These are phyloP conservation scores for Aspergillus carbonarius DNA, from an alignment of 2,329 filamentous ascomycete species.

Conservation along the genomic window DNA sequence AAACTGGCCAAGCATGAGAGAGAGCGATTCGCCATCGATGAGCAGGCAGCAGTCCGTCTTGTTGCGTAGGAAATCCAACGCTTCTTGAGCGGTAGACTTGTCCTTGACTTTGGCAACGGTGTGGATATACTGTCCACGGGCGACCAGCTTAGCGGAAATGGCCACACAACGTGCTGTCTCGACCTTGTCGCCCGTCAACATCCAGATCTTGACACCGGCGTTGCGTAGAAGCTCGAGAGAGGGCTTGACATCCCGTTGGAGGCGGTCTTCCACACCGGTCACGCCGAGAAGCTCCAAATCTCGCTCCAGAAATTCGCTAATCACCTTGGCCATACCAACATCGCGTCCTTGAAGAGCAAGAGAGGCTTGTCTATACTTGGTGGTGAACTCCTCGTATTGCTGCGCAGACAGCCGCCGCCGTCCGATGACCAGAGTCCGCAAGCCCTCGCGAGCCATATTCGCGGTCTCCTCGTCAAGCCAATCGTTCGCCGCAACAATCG, in stretches of 20 bases:
- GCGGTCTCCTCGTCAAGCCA: constrained; percentile 98
- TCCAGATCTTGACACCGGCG: constrained; percentile 99
- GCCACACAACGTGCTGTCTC: constrained; percentile 97
- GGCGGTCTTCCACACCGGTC: constrained; percentile 94
- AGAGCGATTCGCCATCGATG: constrained; percentile 89
- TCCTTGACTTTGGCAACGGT: constrained; percentile 82
- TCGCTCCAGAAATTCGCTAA: constrained; percentile 77
- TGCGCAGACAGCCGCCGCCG: constrained; percentile 76
- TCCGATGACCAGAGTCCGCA: constrained; percentile 93
- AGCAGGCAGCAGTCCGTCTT: constrained; percentile 85
- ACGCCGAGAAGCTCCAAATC: constrained; percentile 94
- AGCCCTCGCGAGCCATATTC: constrained; percentile 98
- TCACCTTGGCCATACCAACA: constrained; percentile 73
- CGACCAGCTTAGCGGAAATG: constrained; percentile 89
- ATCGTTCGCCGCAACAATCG: constrained; percentile 92
- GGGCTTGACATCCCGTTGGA: constrained; percentile 93
- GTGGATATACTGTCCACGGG: constrained; percentile 91
- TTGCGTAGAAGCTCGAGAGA: constrained; percentile 93
- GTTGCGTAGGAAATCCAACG: constrained; percentile 82
- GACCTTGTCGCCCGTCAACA: constrained; percentile 98
- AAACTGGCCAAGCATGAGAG: constrained; percentile 79
- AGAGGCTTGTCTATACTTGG: constrained; percentile 74
- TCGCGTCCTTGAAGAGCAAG: constrained; percentile 79
- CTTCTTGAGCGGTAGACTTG: constrained; percentile 81
- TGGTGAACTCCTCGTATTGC: constrained; percentile 78